Evolutionary conservation across 2,329 filamentous ascomycete species (phyloP), one percentile per base, ranked within the genome.

Genomic region (Ascochyta clinopodiicola): DNA sequence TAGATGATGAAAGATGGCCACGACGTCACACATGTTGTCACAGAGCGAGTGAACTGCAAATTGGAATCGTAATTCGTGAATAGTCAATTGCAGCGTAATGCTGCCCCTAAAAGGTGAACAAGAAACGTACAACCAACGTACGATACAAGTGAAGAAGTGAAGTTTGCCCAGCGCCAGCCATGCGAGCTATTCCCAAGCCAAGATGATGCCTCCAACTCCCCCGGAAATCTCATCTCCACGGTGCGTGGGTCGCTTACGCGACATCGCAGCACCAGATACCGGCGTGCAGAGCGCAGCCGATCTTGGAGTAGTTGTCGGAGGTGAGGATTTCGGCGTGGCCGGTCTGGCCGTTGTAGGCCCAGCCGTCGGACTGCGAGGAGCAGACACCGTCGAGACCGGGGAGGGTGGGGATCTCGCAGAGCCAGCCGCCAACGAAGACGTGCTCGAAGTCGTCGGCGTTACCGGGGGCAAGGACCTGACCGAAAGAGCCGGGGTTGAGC

Each of bases 361-460:
- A 73, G 57, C 69, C 70, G n/a, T 65, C 12, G 29, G 69, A 68
- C 39, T 50, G 29, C 6, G 39, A 56, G 10, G 31, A 8, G 66
- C 71, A 73, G 57, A 67, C 53, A 35, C 61, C 64, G 44, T 66
- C 57, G 31, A 72, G 59, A 44, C 68, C 69, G 22, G 62, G 51
- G 19, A 68, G 59, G 32, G 49, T 50, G 48, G 71, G 63, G 19
- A 63, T 61, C 62, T 74, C 71, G 69, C 71, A 74, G 46, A 74
- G 69, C 71, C 71, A 74, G 46, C 68, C 71, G 25, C 71, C 71
- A 17, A 72, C 66, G 56, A 71, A 73, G 56, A 71, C 67, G 48
- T 61, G 42, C 54, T 65, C 52, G 61, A 74, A 74, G 32, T 66
- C 58, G 15, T 63, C 55, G 8, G 49, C 47, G 25, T 60, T 40